Conservation (phyloP, 441 rosid genomes). For the Croton setiger region DNA sequence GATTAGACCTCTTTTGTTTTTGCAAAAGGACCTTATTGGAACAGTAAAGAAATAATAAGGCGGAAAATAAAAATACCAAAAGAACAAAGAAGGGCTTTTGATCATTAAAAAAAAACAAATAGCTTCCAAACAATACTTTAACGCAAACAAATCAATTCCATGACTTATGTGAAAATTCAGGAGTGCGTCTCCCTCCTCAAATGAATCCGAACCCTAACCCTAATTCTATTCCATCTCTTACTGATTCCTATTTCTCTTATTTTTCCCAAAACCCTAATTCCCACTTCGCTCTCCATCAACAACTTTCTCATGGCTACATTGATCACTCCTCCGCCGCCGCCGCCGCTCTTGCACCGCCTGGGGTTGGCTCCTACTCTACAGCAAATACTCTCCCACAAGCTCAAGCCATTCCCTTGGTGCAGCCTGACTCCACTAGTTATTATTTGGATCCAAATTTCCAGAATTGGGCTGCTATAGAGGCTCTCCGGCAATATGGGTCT, state of each 20-base stretch:
- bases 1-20: no score
- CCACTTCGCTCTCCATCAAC: constrained; percentile 1
- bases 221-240: constrained; percentile 25
- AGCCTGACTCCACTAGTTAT: constrained; percentile 11
- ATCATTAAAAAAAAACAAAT: no score
- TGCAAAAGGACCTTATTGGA: no score
- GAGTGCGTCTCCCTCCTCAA: neutral
- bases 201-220: constrained; percentile 23
- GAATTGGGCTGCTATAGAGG: constrained; percentile 25
- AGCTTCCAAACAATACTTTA: no score
- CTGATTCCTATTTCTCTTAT: constrained; percentile 21
- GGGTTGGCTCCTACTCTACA: constrained; percentile 25
- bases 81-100: no score
- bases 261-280: constrained; percentile 28
- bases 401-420: neutral
- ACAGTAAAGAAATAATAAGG: no score
- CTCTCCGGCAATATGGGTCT: constrained; percentile 26
- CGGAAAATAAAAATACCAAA: no score
- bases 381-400: neutral
- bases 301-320: neutral
- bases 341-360: constrained; percentile 26
- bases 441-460: constrained; percentile 26
- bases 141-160: neutral
- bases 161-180: neutral
- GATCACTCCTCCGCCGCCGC: constrained; percentile 1